These are phyloP conservation scores for Eutrema heterophyllum DNA, from an alignment of 345 rosid genomes.

Conservation along the genomic window DNA sequence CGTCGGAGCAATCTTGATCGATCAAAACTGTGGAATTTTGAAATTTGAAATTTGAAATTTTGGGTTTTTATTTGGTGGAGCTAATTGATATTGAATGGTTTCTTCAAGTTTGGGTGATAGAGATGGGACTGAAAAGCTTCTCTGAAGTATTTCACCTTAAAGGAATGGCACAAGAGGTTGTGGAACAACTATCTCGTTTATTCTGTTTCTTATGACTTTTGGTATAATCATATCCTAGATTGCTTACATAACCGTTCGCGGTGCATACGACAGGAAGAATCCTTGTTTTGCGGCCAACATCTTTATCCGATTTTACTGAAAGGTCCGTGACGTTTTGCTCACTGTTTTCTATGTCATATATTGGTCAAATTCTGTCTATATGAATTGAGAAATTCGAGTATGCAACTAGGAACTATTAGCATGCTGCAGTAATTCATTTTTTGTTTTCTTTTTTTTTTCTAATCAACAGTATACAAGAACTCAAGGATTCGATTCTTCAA, in stretches of 20 bases:
- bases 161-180: constrained; percentile 81
- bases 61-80: not conserved
- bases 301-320: constrained; percentile 67
- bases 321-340: constrained; percentile 38
- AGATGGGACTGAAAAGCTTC: constrained; percentile 71
- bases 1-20: constrained; percentile 3
- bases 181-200: not conserved
- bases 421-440: no score
- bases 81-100: constrained; percentile 50
- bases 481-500: constrained; percentile 65
- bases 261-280: constrained; percentile 89
- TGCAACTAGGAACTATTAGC: no score
- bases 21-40: not conserved
- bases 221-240: not conserved
- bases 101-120: constrained; percentile 83
- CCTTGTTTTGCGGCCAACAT: constrained; percentile 64
- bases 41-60: not conserved
- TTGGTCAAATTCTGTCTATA: no score
- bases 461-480: constrained; percentile 61
- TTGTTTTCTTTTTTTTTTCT: no score
- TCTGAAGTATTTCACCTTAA: constrained; percentile 66
- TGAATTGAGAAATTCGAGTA: no score
- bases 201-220: not conserved
- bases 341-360: no score
- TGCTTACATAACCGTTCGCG: not conserved